Base-by-base conservation (phyloP, 495 filamentous ascomycete genomes). In the Viridothelium virens region DNA sequence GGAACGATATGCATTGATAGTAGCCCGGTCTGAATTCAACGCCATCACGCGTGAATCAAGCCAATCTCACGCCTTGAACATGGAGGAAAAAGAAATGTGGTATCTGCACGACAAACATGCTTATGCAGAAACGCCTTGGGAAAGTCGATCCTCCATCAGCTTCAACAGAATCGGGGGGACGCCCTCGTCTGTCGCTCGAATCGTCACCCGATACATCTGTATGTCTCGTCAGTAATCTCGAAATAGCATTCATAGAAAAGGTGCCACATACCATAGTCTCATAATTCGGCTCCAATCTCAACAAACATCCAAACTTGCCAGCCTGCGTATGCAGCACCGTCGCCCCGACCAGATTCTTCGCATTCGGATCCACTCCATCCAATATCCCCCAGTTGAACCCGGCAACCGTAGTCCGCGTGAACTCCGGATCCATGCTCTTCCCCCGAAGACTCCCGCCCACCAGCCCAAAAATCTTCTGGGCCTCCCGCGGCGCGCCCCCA, bases 221-320 rank as follows among this genome's bases (percentile, higher is more conserved):
- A 64, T 69, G 56, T 46, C 56, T 46, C 14, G 16, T 34, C 16
- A 31, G n/a, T 62, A 56, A 48, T 36, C 44, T 34, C 18, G 31
- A n/a, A 37, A n/a, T 61, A 63, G 38, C 18, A 65, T 56, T 14
- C 44, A 2, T 2, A 63, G 14, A 48, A 46, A 25, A 56, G 10
- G 25, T 9, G 41, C 33, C 11, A n/a, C 38, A 67, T 34, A 71
- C 93, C 85, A 88, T 89, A 63, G 88, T 92, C 67, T 85, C 84
- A 77, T 91, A 91, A 76, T 97, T 99, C 67, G 95, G 95, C 82
- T 99, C 95, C 77, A 97, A 75, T 71, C 95, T 83, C 78, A 99
- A 77, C 73, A 99, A 76, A 77, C 94, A 97, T 48, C 95, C 95
- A 76, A 90, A 91, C 82, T 97, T 99, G 50, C 93, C 92, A 3